Evolutionary conservation across 352 stramenopile species (phyloP), one percentile per base, ranked within the genome.

Genomic region (Globisporangium okanoganense): DNA sequence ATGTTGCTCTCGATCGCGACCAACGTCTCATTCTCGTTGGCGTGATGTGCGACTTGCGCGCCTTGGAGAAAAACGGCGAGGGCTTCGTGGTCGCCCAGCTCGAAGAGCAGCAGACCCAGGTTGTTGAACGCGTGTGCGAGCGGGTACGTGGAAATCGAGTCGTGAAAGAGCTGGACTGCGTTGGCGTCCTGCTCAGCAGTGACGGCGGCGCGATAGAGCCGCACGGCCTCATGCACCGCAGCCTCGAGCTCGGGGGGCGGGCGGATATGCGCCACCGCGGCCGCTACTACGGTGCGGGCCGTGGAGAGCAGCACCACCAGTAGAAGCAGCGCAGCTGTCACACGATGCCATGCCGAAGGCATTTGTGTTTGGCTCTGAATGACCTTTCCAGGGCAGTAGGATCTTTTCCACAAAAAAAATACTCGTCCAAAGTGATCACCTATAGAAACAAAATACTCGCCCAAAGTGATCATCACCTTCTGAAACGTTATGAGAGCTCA

Each of bases 61-160:
- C 83, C 83, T 27, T 72, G 65, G 51, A 74, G 56, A 24, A 92
- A 64, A 2, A 83, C 49, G 16, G 58, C 54, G 6, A 86, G 10
- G 14, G 81, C 77, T 38, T 78, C 65, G 6, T 73, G 58, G 5
- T 55, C 38, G 1, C 63, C 52, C 2, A 24, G n/a, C 1, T 78
- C 56, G 18, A 69, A 73, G 8, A 90, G 29, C 24, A 93, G 55
- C 67, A 91, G 84, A 0, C 71, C 87, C 9, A 95, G 56, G 67
- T 95, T 94, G 62, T 94, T 94, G 66, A 88, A 88, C n/a, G 85
- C 75, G 5, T 62, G 69, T 5, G 76, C 67, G 24, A 91, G 66
- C 33, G 73, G 68, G 62, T 84, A 88, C 33, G 38, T 58, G 5
- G 72, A 57, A 43, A 94, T 90, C 10, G 77, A 74, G 12, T 69